Percentiles rank a stretch among this genome's conserved stretches.
These are phyloP conservation scores for Teratosphaeria viscida DNA, from an alignment of 2,329 filamentous ascomycete species.

Conservation along the genomic window DNA sequence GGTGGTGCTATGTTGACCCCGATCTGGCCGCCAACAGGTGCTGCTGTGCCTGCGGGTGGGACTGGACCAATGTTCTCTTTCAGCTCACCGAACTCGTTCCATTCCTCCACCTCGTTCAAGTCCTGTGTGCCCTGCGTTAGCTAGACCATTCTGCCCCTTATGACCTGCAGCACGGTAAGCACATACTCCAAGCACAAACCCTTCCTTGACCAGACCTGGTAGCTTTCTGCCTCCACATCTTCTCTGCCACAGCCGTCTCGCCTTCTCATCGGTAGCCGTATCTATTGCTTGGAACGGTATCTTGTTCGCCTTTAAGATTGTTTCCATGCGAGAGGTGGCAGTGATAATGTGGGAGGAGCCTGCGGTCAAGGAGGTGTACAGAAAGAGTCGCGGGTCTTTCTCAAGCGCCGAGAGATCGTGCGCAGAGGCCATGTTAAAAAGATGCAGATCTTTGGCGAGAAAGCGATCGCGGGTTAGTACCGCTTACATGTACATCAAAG, in stretches of 20 bases:
- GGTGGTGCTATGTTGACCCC: constrained; percentile 18
- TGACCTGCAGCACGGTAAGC: constrained; percentile 1
- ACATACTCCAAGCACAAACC: constrained; percentile 73
- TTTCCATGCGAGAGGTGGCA: constrained; percentile 88
- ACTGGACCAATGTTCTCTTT: constrained; percentile 64
- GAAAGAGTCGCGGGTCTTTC: constrained; percentile 55
- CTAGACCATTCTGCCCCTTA: background rate
- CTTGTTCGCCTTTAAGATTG: constrained; percentile 87
- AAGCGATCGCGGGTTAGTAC: no score
- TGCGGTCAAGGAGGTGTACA: constrained; percentile 92
- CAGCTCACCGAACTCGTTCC: constrained; percentile 97
- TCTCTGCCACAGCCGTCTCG: constrained; percentile 78
- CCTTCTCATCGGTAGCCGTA: constrained; percentile 79
- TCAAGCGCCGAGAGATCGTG: constrained; percentile 35
- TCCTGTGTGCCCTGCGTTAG: constrained; percentile 48
- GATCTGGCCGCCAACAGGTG: constrained; percentile 14
- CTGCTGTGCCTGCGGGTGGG: constrained; percentile 23
- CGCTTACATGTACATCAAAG: background rate
- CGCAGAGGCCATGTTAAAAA: background rate
- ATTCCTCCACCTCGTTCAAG: constrained; percentile 88
- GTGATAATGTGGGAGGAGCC: constrained; percentile 95
- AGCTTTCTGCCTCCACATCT: constrained; percentile 79
- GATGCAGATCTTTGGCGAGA: background rate
- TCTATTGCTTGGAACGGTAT: constrained; percentile 91
- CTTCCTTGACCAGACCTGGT: constrained; percentile 79